Evolutionary conservation across 345 rosid species (phyloP).

Genomic region (Dipteronia sinensis): DNA sequence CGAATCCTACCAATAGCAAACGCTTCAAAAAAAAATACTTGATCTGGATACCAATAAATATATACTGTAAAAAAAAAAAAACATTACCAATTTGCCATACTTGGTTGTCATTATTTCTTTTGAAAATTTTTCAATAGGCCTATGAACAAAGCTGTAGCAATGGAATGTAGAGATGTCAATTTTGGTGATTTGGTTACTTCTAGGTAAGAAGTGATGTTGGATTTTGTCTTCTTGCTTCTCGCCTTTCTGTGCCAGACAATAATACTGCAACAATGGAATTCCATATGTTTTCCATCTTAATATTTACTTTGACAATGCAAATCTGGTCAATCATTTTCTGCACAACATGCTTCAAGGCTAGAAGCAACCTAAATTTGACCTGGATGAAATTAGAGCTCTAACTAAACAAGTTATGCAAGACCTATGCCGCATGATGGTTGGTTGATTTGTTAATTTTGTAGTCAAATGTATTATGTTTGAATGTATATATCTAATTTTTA

Average conservation of each 20-base stretch:
- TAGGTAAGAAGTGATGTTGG: slow-evolving; percentile 50
- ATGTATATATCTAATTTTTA: background rate
- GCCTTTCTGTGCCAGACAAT: background rate
- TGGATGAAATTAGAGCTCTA: slow-evolving; percentile 81
- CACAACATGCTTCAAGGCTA: slow-evolving; percentile 63
- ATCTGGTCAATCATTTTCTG: slow-evolving; percentile 68
- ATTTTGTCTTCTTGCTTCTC: background rate
- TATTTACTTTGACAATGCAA: slow-evolving; percentile 30
- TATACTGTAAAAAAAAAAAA: too few relatives aligned
- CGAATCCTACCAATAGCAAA: too few relatives aligned
- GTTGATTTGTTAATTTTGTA: slow-evolving; percentile 12
- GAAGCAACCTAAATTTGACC: slow-evolving; percentile 93
- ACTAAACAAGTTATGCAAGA: slow-evolving; percentile 80
- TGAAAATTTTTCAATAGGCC: slow-evolving; percentile 48
- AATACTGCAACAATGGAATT: too few relatives aligned
- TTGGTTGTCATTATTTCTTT: slow-evolving; percentile 11
- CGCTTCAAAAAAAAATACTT: too few relatives aligned
- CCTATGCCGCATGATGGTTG: slow-evolving; percentile 88
- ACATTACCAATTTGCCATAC: too few relatives aligned
- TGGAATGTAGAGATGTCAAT: slow-evolving; percentile 91
- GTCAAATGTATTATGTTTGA: too few relatives aligned
- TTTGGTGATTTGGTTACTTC: slow-evolving; percentile 78
- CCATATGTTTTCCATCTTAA: slow-evolving; percentile 1
- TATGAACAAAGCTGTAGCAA: slow-evolving; percentile 53
- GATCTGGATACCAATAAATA: too few relatives aligned